Evolutionary conservation across 2,329 filamentous ascomycete genomes (phyloP).

Genomic region (Hypoxylon sp.): DNA sequence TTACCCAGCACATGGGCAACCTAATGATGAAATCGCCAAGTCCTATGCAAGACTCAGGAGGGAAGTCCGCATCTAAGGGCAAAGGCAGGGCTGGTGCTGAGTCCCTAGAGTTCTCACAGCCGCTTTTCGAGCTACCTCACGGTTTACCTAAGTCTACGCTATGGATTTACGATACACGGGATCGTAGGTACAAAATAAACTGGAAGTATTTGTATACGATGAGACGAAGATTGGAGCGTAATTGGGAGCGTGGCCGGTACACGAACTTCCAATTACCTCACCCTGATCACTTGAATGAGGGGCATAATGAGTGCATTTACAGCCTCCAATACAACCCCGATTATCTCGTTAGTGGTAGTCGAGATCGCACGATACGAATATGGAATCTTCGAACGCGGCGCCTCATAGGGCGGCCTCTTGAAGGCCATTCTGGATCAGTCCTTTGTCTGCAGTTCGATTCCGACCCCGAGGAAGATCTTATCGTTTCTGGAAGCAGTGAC

Average conservation of each 20-base stretch:
- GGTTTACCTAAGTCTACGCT: constrained; percentile 61
- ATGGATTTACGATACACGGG: constrained; percentile 66
- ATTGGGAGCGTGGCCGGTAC: constrained; percentile 89
- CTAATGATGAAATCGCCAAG: constrained; percentile 57
- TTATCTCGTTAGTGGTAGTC: constrained; percentile 92
- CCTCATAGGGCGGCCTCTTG: constrained; percentile 79
- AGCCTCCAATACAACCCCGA: constrained; percentile 90
- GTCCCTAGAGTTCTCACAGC: constrained; percentile 27
- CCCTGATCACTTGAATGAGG: constrained; percentile 82
- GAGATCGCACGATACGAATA: constrained; percentile 88
- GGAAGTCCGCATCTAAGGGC: constrained; percentile 51
- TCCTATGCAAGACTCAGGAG: constrained; percentile 53
- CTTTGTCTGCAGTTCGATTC: constrained; percentile 96
- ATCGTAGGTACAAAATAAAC: constrained; percentile 76
- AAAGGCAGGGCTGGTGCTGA: constrained; percentile 57
- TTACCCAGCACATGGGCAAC: constrained; percentile 52
- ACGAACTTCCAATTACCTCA: constrained; percentile 93
- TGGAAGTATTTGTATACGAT: constrained; percentile 96
- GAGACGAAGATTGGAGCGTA: constrained; percentile 85
- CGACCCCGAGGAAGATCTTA: constrained; percentile 86
- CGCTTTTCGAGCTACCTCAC: constrained; percentile 26
- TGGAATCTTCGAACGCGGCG: constrained; percentile 90
- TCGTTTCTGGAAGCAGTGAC: constrained; percentile 97
- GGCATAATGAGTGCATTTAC: constrained; percentile 94
- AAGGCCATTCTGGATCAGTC: constrained; percentile 87